Percentiles rank a stretch among this genome's conserved stretches.
phyloP scores from a whole-genome alignment of 1,284 basidiomycete species.

The Athelia sp. region DNA sequence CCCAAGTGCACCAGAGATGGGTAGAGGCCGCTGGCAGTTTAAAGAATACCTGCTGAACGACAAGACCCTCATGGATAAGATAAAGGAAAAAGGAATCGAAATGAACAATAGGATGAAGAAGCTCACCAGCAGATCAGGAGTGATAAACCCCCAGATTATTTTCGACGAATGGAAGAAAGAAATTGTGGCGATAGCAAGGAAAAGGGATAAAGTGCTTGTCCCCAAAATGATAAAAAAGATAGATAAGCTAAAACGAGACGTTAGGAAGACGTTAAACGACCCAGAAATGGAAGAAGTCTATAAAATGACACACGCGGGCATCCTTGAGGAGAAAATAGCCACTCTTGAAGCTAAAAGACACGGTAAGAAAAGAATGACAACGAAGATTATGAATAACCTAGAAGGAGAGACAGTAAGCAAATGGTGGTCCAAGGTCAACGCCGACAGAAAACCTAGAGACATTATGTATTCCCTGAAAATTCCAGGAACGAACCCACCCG shows the following conservation, averaged over 20 bases:
- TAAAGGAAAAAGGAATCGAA: background rate
- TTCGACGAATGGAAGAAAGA: background rate
- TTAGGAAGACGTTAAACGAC: background rate
- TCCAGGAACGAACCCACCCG: constrained; percentile 1
- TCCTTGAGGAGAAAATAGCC: background rate
- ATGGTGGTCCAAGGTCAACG: constrained; percentile 25
- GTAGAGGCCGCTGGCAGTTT: constrained; percentile 25
- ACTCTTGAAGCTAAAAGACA: constrained; percentile 10
- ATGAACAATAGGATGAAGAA: constrained; percentile 1
- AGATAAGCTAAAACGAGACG: background rate
- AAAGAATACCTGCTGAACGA: constrained; percentile 19
- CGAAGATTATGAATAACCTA: constrained; percentile 6
- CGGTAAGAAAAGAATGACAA: constrained; percentile 6
- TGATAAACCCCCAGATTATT: background rate
- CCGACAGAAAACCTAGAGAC: constrained; percentile 18
- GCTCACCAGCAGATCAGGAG: background rate
- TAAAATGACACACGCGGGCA: background rate
- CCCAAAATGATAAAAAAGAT: background rate
- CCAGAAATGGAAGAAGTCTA: background rate
- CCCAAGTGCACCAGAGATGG: constrained; percentile 18
- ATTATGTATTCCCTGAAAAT: constrained; percentile 15
- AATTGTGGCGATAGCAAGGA: background rate
- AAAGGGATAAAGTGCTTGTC: background rate
- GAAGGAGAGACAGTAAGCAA: constrained; percentile 26
- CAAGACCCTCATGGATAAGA: constrained; percentile 6